These are phyloP conservation scores for Trametes cinnabarina DNA, from an alignment of 768 basidiomycete genomes.

Conservation along the genomic window DNA sequence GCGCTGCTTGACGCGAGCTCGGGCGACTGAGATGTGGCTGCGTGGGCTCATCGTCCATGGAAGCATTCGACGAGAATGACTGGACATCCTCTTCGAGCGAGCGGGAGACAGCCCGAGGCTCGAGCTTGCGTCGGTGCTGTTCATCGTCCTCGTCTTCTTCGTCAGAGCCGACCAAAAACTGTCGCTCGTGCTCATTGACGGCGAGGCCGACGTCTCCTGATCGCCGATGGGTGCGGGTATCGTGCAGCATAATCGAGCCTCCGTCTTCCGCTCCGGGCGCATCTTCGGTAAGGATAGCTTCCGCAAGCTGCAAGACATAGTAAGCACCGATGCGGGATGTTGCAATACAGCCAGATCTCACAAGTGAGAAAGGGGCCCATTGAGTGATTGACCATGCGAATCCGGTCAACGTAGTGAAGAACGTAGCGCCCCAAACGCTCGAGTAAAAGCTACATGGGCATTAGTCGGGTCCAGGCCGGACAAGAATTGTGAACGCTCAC, in stretches of 20 bases:
- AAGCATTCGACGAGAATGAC: constrained; percentile 29
- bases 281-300: constrained; percentile 78
- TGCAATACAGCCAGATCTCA: constrained; percentile 35
- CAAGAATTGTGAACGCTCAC: constrained; percentile 47
- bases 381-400: constrained; percentile 91
- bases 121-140: neutral
- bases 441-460: constrained; percentile 56
- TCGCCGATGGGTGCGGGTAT: constrained; percentile 34
- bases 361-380: constrained; percentile 92
- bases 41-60: constrained; percentile 22
- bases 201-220: constrained; percentile 1
- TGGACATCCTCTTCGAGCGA: constrained; percentile 27
- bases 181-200: constrained; percentile 30
- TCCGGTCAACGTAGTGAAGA: constrained; percentile 76
- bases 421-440: constrained; percentile 66
- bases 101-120: neutral
- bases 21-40: constrained; percentile 2
- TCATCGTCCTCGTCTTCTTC: constrained; percentile 30
- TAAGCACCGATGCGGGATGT: neutral
- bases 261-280: constrained; percentile 30
- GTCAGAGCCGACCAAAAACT: constrained; percentile 27
- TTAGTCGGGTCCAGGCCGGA: neutral
- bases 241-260: constrained; percentile 38
- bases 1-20: neutral
- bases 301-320: constrained; percentile 50